These are phyloP conservation scores for Aspergillus bertholletiae DNA, from an alignment of 495 filamentous ascomycete species.

Conservation along the genomic window DNA sequence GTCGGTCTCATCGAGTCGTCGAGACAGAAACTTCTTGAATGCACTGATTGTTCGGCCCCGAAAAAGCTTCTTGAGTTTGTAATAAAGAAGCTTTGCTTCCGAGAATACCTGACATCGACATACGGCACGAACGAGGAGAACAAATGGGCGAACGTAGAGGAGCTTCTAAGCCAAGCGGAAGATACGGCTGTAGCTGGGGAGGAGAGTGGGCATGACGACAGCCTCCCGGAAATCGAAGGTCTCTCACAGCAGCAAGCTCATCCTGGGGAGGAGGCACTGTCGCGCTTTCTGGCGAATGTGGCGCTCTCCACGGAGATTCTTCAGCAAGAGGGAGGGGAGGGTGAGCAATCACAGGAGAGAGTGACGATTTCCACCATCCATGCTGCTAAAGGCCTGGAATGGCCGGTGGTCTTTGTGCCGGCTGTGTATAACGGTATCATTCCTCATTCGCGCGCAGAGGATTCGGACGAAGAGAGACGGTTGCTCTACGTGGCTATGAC, in stretches of 20 bases:
- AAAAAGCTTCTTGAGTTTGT: slow-evolving; percentile 72
- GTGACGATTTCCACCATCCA: slow-evolving; percentile 97
- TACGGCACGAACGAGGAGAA: slow-evolving; percentile 76
- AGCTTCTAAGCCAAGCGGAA: slow-evolving; percentile 75
- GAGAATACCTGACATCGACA: slow-evolving; percentile 64
- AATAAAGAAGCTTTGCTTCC: slow-evolving; percentile 67
- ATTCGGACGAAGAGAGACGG: slow-evolving; percentile 83
- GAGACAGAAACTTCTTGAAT: slow-evolving; percentile 55
- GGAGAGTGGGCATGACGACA: slow-evolving; percentile 52
- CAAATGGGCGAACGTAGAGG: slow-evolving; percentile 89
- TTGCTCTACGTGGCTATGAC: slow-evolving; percentile 99
- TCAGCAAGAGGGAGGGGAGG: slow-evolving; percentile 52
- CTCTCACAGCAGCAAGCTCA: slow-evolving; percentile 61
- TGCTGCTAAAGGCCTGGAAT: slow-evolving; percentile 94
- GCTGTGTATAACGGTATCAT: slow-evolving; percentile 89
- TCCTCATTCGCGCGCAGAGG: slow-evolving; percentile 89
- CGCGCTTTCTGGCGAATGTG: slow-evolving; percentile 85
- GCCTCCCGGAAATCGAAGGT: slow-evolving; percentile 73
- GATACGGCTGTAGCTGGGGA: slow-evolving; percentile 41
- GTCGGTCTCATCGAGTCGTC: slow-evolving; percentile 61
- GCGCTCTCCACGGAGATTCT: slow-evolving; percentile 76
- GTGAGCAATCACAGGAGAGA: slow-evolving; percentile 46
- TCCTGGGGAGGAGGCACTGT: slow-evolving; percentile 61
- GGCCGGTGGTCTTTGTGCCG: slow-evolving; percentile 95
- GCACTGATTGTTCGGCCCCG: slow-evolving; percentile 47